Base-by-base conservation (phyloP, 176 grass and related monocot species). In the Alloteropsis semialata region DNA sequence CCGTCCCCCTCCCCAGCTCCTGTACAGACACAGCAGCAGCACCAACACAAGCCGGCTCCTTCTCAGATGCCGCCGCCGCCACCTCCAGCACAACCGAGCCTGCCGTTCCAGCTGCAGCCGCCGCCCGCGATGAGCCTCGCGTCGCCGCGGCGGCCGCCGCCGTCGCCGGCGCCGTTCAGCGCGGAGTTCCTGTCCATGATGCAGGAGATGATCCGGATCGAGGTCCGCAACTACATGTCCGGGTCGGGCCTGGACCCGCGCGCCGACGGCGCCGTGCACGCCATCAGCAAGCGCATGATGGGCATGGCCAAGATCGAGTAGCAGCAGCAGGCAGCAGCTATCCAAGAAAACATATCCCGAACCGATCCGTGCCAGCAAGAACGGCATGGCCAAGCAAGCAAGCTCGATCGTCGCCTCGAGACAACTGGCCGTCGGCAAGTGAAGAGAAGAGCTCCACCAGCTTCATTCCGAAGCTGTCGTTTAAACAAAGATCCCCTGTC, bases 121-220 rank as follows among this genome's bases (percentile, higher is more conserved):
- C 15, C 53, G 2, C n/a, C n/a, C n/a, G 33, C 71, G 12, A 48
- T 18, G 22, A 69, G 18, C 36, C 79, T 72, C 34, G 74, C 58
- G 55, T 55, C 72, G 72, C 53, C 58, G 5, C 39, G 36, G 29
- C 55, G 5, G 34, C 34, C 74, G 4, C 50, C 57, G 15, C 58
- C 25, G 34, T 33, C 74, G 14, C 0, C 34, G 19, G 76, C 84
- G 39, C 79, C 84, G 0, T 93, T 93, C 69, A 87, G 66, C 65
- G 32, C 63, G 0, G 90, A 98, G 46, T 93, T 95, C 78, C 72
- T 92, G 43, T 62, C 89, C 3, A 81, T 93, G 88, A 91, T 98
- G 92, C 90, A 95, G 65, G 96, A 93, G 53, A 98, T 98, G 96
- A 93, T 98, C 81, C 90, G 92, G 32, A 92, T 76, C 56, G 94